phyloP scores from a whole-genome alignment of 768 basidiomycete species.

The Leccinum boreale region DNA sequence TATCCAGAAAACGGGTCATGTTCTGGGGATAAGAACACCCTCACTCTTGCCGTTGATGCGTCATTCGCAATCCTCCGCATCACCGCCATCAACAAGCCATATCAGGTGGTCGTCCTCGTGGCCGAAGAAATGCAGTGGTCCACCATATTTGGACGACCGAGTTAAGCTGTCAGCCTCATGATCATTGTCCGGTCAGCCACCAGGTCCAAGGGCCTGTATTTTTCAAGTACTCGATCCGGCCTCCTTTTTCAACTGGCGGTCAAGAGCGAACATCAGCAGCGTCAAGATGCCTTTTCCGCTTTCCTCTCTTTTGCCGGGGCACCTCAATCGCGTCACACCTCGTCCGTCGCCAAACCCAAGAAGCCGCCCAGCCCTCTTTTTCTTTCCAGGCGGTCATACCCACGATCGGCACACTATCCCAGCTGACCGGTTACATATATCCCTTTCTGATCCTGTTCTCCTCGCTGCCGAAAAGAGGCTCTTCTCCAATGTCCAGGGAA shows the following conservation, averaged over 20 bases:
- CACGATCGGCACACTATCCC: slow-evolving; percentile 10
- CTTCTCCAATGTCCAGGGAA: neutral
- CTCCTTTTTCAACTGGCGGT: neutral
- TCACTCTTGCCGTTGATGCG: neutral
- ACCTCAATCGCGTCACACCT: neutral
- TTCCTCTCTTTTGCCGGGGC: slow-evolving; percentile 4
- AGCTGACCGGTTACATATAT: slow-evolving; percentile 17
- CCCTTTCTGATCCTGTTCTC: slow-evolving; percentile 23
- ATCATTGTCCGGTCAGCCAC: slow-evolving; percentile 7
- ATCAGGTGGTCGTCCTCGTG: neutral
- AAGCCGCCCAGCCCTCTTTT: slow-evolving; percentile 7
- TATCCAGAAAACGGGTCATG: neutral
- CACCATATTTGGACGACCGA: neutral
- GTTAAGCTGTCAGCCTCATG: slow-evolving; percentile 9
- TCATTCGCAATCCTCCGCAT: neutral
- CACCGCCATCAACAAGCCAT: neutral
- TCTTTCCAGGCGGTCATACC: slow-evolving; percentile 9
- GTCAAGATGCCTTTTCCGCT: slow-evolving; percentile 11
- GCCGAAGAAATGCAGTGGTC: neutral
- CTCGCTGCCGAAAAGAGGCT: slow-evolving; percentile 16
- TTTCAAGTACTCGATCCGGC: neutral
- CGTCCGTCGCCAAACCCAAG: neutral
- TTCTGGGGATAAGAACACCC: neutral
- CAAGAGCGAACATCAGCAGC: slow-evolving; percentile 4
- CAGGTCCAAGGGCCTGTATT: neutral